A percentile compares a stretch with the other conserved stretches of the same genome.
phyloP scores from a whole-genome alignment of 805 yeast genomes.

The Maudiozyma serrabonitensis region DNA sequence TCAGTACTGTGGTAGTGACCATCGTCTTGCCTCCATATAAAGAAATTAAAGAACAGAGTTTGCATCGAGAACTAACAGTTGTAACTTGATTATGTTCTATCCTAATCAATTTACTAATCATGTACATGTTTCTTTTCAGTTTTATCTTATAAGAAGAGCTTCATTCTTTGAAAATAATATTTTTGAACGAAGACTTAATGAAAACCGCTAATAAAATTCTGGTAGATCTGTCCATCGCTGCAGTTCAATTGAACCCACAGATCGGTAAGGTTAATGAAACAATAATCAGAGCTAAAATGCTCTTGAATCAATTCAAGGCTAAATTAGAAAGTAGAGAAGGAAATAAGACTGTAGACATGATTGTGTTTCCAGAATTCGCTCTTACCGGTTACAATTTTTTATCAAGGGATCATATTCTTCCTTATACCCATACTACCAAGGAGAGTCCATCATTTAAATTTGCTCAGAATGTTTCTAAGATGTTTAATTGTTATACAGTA shows the following conservation, averaged over 20 bases:
- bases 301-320: constrained; percentile 28
- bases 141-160: no score
- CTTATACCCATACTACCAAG: constrained; percentile 39
- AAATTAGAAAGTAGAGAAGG: constrained; percentile 1
- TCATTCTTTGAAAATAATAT: no score
- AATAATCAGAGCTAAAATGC: constrained; percentile 34
- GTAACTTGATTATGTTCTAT: no score
- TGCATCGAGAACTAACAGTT: no score
- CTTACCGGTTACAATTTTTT: constrained; percentile 74
- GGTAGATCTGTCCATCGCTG: constrained; percentile 50
- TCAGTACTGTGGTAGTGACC: no score
- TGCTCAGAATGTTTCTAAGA: constrained; percentile 45
- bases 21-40: no score
- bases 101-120: no score
- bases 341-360: constrained; percentile 42
- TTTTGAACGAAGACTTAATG: background rate
- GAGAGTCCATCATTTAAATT: constrained; percentile 44
- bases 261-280: constrained; percentile 53
- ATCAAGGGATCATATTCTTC: constrained; percentile 38
- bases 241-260: constrained; percentile 57
- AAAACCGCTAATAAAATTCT: constrained; percentile 1
- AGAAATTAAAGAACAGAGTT: no score
- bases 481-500: constrained; percentile 53
- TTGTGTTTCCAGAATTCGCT: constrained; percentile 77
- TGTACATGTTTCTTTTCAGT: no score